Evolutionary conservation across 352 stramenopile species (phyloP), one percentile per base, ranked within the genome.

Genomic region (Globisporangium solare): DNA sequence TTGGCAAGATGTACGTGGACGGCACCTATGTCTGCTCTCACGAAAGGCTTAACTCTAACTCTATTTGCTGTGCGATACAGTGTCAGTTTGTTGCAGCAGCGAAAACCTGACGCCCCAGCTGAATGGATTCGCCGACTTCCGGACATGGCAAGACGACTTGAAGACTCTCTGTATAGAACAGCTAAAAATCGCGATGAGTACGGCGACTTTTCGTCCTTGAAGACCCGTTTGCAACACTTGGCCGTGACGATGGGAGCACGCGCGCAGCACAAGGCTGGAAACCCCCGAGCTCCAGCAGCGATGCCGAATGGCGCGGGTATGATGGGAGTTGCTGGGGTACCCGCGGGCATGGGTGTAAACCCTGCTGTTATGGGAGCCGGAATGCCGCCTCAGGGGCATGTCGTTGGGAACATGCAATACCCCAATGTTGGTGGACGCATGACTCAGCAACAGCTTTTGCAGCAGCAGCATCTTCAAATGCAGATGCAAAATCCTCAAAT

Each of bases 121-220:
- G 96, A 99, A 71, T 99, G 96, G 96, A 93, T 99, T 56, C 89
- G 97, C 47, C 97, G 98, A 62, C 73, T 99, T 27, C 96, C 96
- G 5, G 94, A 99, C 67, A 99, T 99, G 96, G 97, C 97, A 7
- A 95, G 97, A 48, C 86, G 96, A 48, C 78, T 99, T 21, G 97
- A 99, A 68, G 96, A 99, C 63, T 98, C 94, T 47, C 71, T 99
- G 47, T 99, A 99, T 71, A 83, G 87, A 45, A 94, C 89, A 56
- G 71, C 96, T 60, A 79, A 95, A 75, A 76, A 94, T 70, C 71
- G 96, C 43, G 93, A 98, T 39, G 94, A 98, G 55, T 99, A 99
- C 61, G 97, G 95, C 49, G 93, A 99, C 67, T 95, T 95, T 51
- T 85, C 74, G 8, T 99, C 96, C 1, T 61, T 99, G 14, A 99